Conservation (phyloP, 352 stramenopile species). For the Phytopythium boreale region DNA sequence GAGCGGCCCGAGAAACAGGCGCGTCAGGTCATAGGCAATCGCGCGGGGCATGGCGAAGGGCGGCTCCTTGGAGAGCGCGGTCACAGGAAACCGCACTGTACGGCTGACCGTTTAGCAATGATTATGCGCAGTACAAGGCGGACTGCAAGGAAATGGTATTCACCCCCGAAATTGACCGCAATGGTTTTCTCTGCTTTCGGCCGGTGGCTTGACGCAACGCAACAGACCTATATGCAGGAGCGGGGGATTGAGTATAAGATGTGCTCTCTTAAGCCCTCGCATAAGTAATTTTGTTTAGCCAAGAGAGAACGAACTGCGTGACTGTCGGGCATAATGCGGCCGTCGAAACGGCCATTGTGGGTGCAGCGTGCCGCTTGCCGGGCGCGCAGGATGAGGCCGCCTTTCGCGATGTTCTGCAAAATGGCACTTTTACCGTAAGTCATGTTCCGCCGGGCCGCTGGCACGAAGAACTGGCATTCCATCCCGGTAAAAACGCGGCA, state of each 20-base stretch:
- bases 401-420: conserved; percentile 8
- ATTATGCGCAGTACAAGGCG: conserved; percentile 7
- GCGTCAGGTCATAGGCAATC: conserved; percentile 7
- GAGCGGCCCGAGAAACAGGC: conserved; percentile 6
- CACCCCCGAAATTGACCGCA: conserved; percentile 7
- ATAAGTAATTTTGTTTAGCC: conserved; percentile 9
- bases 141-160: conserved; percentile 8
- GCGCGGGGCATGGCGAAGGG: conserved; percentile 6
- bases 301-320: conserved; percentile 7
- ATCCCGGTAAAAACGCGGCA: conserved; percentile 7
- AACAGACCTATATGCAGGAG: conserved; percentile 8
- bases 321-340: conserved; percentile 7
- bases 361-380: conserved; percentile 6
- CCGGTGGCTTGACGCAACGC: conserved; percentile 6
- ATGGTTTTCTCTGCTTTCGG: conserved; percentile 8
- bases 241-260: conserved; percentile 8
- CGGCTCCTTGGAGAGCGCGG: conserved; percentile 6
- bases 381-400: conserved; percentile 6
- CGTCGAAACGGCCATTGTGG: conserved; percentile 7
- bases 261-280: conserved; percentile 7
- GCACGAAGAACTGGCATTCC: conserved; percentile 7
- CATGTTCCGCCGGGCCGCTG: conserved; percentile 6
- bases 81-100: conserved; percentile 7
- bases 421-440: conserved; percentile 8
- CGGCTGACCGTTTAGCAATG: conserved; percentile 7